Conservation (phyloP, 129 eudicot species). For the Solidago caesia region DNA sequence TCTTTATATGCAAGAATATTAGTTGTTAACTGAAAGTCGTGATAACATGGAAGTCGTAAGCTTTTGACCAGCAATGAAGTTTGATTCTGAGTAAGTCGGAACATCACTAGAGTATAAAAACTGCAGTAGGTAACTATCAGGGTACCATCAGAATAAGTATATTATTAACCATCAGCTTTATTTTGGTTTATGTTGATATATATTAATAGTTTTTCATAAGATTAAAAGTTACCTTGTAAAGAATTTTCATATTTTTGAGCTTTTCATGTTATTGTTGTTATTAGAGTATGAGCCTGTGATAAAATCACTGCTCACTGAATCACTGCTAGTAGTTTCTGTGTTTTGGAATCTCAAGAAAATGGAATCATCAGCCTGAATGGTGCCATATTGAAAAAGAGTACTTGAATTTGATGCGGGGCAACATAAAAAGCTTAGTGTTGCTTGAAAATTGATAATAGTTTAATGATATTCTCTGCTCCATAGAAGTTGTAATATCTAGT, state of each 20-base stretch:
- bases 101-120: background rate
- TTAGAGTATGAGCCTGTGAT: background rate
- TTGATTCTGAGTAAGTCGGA: background rate
- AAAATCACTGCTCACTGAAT: background rate
- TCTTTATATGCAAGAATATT: background rate
- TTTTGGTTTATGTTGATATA: background rate
- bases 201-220: background rate
- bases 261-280: background rate
- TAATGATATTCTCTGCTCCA: background rate
- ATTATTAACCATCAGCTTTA: too few relatives aligned
- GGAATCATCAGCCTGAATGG: background rate
- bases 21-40: background rate
- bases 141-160: background rate
- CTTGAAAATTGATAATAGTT: background rate
- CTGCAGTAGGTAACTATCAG: background rate
- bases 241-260: background rate
- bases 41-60: background rate
- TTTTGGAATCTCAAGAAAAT: background rate
- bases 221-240: background rate
- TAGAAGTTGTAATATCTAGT: background rate
- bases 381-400: background rate
- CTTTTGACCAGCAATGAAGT: background rate
- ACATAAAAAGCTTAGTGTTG: background rate
- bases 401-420: background rate
- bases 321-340: background rate